phyloP scores from a whole-genome alignment of 2,329 filamentous ascomycete genomes.

The Neoscytalidium dimidiatum region DNA sequence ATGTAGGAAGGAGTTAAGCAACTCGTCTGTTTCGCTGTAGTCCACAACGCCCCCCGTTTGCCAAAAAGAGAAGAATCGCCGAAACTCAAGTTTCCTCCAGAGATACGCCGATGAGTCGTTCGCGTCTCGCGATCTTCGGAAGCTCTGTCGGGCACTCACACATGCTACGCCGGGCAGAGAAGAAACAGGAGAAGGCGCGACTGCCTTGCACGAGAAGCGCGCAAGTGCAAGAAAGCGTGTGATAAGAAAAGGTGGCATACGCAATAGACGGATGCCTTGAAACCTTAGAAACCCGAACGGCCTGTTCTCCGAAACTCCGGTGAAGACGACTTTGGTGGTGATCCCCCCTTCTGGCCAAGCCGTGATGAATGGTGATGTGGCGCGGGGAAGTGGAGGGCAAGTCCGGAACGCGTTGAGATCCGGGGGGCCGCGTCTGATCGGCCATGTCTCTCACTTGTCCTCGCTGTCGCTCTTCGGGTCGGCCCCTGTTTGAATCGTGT shows the following conservation, averaged over 20 bases:
- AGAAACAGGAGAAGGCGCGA: too few species aligned
- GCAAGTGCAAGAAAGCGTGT: not conserved
- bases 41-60: not conserved
- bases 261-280: not conserved
- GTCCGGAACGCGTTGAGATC: not conserved
- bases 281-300: not conserved
- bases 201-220: not conserved
- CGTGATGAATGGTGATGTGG: too few species aligned
- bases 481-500: conserved; percentile 62
- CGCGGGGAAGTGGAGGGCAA: not conserved
- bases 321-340: not conserved
- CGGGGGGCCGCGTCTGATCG: not conserved
- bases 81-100: not conserved
- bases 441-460: not conserved
- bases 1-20: not conserved
- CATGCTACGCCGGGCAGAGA: too few species aligned
- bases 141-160: not conserved
- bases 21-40: not conserved
- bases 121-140: not conserved
- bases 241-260: not conserved
- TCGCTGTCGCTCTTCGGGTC: conserved; percentile 17
- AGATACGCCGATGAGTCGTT: not conserved
- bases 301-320: not conserved
- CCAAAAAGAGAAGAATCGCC: not conserved
- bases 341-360: too few species aligned